Base-by-base conservation (phyloP, 768 basidiomycete species). In the Lentinus brumalis region DNA sequence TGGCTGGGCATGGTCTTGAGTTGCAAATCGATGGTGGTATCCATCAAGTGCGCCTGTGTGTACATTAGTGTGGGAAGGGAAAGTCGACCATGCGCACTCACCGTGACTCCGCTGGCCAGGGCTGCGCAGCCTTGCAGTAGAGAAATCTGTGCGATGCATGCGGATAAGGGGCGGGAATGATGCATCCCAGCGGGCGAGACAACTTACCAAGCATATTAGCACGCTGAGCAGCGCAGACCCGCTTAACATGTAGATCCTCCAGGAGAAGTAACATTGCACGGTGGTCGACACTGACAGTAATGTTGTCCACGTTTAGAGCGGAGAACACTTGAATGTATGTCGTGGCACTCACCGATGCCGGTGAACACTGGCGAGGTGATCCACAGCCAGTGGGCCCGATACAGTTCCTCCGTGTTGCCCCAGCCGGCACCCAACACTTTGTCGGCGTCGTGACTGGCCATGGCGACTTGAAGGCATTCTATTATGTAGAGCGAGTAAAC, bases 261-360 rank as follows among this genome's bases (percentile, higher is more conserved):
- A 64, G 5, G 59, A 50, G 52, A 53, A 64, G 46, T 60, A 60
- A 12, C 44, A 18, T 30, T 64, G 63, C 7, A 61, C 63, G 8
- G 49, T 42, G 11, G 49, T 21, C 7, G 50, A 58, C 16, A 58
- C 57, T 58, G 29, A 9, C 26, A 21, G 14, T 26, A 26, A n/a
- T 4, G 8, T 8, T 41, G 21, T 26, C 21, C 21, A 26, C 18
- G 32, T 35, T 53, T 1, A 6, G 5, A 6, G 35, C 26, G 2
- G 5, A 30, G 26, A 32, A 6, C 2, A 16, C 16, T 18, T 15
- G 11, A 14, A 26, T 10, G 26, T 7, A 18, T 12, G 5, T 10
- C 6, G 16, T 3, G 10, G 18, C 14, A 8, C 49, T 26, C 26
- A 58, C 57, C 35, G 11, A 52, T 16, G 14, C 40, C 49, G 12